Evolutionary conservation across 2,329 filamentous ascomycete genomes (phyloP).

Genomic region (Diaporthe citriasiana): DNA sequence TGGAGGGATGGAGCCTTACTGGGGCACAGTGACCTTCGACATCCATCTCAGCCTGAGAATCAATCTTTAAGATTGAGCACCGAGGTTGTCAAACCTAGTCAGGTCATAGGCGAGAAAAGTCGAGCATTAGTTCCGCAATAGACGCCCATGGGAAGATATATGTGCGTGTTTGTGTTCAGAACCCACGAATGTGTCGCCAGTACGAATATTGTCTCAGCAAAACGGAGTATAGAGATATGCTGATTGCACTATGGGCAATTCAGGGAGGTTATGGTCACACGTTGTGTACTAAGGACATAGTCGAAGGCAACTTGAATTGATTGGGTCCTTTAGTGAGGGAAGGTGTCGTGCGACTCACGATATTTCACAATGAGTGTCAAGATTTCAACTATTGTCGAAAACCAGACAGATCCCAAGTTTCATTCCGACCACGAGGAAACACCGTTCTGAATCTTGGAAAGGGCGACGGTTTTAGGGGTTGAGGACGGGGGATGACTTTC

Average conservation of each 20-base stretch:
- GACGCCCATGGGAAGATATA: neutral
- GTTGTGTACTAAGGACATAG: too few species aligned
- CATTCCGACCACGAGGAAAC: constrained; percentile 2
- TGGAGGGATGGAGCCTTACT: constrained; percentile 51
- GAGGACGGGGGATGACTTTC: too few species aligned
- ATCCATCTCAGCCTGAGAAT: constrained; percentile 46
- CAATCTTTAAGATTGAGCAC: constrained; percentile 37
- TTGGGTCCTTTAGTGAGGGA: neutral
- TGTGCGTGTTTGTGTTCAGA: neutral
- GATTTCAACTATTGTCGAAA: neutral
- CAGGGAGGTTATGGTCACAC: too few species aligned
- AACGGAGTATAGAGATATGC: neutral
- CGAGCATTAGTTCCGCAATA: neutral
- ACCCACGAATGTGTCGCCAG: neutral
- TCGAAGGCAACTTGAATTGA: neutral
- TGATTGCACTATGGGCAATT: neutral
- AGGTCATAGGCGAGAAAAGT: neutral
- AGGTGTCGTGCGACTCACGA: neutral
- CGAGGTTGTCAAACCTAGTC: neutral
- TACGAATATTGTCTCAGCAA: neutral
- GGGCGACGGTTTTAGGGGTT: constrained; percentile 3
- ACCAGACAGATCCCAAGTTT: neutral
- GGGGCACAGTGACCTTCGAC: constrained; percentile 46
- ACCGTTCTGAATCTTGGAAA: neutral
- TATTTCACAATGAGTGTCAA: neutral